Base-by-base conservation (phyloP, 176 grass and related monocot genomes). In the Triticum timopheevii region DNA sequence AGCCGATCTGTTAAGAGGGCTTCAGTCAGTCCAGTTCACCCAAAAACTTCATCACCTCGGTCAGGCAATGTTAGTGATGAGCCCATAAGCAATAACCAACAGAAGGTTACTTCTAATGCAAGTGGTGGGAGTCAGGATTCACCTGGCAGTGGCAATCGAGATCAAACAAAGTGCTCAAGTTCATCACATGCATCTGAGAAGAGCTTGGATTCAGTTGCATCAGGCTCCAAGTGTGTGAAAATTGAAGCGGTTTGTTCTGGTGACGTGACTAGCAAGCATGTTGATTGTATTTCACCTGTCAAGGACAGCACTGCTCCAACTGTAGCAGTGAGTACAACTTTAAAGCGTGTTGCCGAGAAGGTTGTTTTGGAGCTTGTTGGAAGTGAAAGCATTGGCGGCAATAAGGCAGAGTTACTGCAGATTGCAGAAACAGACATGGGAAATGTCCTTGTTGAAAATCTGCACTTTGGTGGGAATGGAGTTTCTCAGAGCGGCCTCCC, bases 1-100 rank as follows among this genome's bases (percentile, higher is more conserved):
- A 52, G 36, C 35, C 85, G 76, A 68, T 69, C 76, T 78, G 76
- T 73, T 31, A 94, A 92, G 89, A 89, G 86, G 59, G 65, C 81
- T 28, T 94, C 95, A 16, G 13, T 36, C 44, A 89, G 90, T 70
- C 95, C 95, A 78, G 39, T 35, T 80, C 80, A 40, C 25, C 85
- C 82, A 4, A 95, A 79, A 79, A 80, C 34, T 76, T 84, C n/a
- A 23, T 81, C 82, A 65, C 80, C 76, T 74, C 83, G 15, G 80
- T 88, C 79, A 23, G 59, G 71, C 17, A 80, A 42, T 31, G 8
- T 22, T 88, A 63, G 54, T 15, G 63, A 81, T 33, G 64, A 65
- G 15, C 49, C 65, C 3, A 49, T 12, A 58, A 59, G 31, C 22
- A 44, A 73, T n/a, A 83, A 74, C 42, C 84, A 80, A 83, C 73